These are phyloP conservation scores for Candida quercuum DNA, from an alignment of 805 yeast genomes.

Conservation along the genomic window DNA sequence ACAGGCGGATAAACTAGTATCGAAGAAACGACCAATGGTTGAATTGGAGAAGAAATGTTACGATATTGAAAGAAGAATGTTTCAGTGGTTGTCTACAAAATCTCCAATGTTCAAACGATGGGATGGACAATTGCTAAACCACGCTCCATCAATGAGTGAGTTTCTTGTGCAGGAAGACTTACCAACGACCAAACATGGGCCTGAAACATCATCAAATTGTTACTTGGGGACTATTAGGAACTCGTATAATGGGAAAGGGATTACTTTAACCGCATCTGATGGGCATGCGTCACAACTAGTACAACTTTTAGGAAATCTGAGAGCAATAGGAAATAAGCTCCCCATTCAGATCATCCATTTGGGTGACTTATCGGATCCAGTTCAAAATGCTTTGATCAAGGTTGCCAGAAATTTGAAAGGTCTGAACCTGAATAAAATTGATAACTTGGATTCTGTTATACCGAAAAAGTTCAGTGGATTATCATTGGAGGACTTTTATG, in stretches of 20 bases:
- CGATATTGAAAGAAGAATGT: constrained; percentile 31
- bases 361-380: constrained; percentile 27
- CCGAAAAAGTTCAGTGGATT: background rate
- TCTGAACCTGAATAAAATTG: constrained; percentile 9
- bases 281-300: constrained; percentile 24
- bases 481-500: background rate
- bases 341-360: constrained; percentile 37
- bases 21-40: constrained; percentile 1
- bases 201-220: too few relatives aligned
- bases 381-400: constrained; percentile 28
- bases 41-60: constrained; percentile 20
- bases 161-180: constrained; percentile 12
- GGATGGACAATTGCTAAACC: constrained; percentile 26
- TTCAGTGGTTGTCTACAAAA: constrained; percentile 33
- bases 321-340: constrained; percentile 29
- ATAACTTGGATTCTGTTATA: constrained; percentile 6
- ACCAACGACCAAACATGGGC: background rate
- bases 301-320: constrained; percentile 34
- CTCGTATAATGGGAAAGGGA: constrained; percentile 30
- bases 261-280: constrained; percentile 27
- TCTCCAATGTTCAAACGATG: constrained; percentile 34
- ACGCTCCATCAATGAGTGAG: constrained; percentile 14
- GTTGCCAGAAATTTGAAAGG: constrained; percentile 24
- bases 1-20: constrained; percentile 2
- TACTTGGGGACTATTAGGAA: constrained; percentile 21